A percentile compares a stretch with the other conserved stretches of the same genome.
Conservation (phyloP, 768 basidiomycete genomes). For the Sarcodon aspratus region DNA sequence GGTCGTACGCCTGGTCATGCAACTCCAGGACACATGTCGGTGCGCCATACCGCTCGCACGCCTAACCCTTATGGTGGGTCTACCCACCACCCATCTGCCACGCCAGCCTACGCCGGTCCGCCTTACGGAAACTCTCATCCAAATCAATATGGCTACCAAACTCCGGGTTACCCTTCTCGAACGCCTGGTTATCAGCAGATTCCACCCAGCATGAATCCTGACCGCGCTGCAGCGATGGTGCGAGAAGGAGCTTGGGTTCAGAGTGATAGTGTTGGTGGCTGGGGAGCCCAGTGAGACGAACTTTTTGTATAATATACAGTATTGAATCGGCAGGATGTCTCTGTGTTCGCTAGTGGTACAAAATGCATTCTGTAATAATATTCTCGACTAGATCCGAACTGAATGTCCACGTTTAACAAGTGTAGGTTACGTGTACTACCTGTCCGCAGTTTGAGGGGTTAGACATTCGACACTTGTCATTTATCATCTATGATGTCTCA, state of each 20-base stretch:
- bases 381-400: no score
- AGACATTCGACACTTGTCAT: no score
- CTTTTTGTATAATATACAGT: slow-evolving; percentile 7
- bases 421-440: no score
- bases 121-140: slow-evolving; percentile 19
- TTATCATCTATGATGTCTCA: slow-evolving; percentile 14
- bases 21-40: slow-evolving; percentile 76
- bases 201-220: slow-evolving; percentile 52
- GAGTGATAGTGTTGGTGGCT: slow-evolving; percentile 29
- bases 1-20: slow-evolving; percentile 41
- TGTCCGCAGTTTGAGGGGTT: no score
- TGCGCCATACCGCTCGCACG: slow-evolving; percentile 61
- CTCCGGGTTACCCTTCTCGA: slow-evolving; percentile 32
- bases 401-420: no score
- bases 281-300: slow-evolving; percentile 16
- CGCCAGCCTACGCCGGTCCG: slow-evolving; percentile 23
- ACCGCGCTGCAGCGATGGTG: slow-evolving; percentile 48
- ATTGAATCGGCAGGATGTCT: slow-evolving; percentile 5
- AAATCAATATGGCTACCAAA: slow-evolving; percentile 18
- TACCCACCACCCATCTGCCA: slow-evolving; percentile 19
- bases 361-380: slow-evolving; percentile 8
- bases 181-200: slow-evolving; percentile 28
- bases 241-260: no score
- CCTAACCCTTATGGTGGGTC: slow-evolving; percentile 64
- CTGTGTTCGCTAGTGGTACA: slow-evolving; percentile 6